A percentile compares a stretch with the other conserved stretches of the same genome.
Evolutionary conservation across 169 alveolate species (phyloP).

Genomic region (Pseudocohnilembus persalinus): DNA sequence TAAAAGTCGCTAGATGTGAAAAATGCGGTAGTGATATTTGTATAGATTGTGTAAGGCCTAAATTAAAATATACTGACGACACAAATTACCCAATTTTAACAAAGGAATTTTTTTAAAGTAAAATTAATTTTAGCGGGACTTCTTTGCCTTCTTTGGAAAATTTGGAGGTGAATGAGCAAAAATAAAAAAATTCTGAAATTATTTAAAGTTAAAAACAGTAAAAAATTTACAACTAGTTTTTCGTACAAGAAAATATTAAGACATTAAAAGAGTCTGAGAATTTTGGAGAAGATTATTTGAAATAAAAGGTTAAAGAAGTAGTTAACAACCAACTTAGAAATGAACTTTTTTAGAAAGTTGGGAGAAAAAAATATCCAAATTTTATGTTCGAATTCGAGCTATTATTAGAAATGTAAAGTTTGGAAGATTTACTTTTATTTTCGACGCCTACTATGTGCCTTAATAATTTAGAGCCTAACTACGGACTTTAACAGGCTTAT

Average conservation of each 20-base stretch:
- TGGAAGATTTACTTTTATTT: not conserved
- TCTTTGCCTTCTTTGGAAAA: too few relatives aligned
- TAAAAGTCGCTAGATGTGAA: not conserved
- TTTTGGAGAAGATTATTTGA: not conserved
- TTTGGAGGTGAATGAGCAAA: too few relatives aligned
- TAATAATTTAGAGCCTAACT: not conserved
- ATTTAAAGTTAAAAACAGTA: not conserved
- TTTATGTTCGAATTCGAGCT: not conserved
- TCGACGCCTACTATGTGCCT: not conserved
- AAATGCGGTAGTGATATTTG: not conserved
- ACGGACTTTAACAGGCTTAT: not conserved
- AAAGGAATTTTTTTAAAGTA: not conserved
- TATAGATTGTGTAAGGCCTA: not conserved
- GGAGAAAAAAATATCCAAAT: not conserved
- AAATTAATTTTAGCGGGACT: too few relatives aligned
- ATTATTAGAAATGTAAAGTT: not conserved
- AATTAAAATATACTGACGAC: not conserved
- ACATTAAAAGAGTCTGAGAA: not conserved
- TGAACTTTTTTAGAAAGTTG: not conserved
- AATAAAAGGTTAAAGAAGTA: not conserved
- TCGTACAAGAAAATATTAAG: not conserved
- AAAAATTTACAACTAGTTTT: not conserved
- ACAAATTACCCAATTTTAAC: not conserved
- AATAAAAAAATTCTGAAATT: too few relatives aligned
- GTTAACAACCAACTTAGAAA: not conserved